A percentile compares a stretch with the other conserved stretches of the same genome.
These are phyloP conservation scores for Ceratobasidium sp. DNA, from an alignment of 1,284 basidiomycete species.

Conservation along the genomic window DNA sequence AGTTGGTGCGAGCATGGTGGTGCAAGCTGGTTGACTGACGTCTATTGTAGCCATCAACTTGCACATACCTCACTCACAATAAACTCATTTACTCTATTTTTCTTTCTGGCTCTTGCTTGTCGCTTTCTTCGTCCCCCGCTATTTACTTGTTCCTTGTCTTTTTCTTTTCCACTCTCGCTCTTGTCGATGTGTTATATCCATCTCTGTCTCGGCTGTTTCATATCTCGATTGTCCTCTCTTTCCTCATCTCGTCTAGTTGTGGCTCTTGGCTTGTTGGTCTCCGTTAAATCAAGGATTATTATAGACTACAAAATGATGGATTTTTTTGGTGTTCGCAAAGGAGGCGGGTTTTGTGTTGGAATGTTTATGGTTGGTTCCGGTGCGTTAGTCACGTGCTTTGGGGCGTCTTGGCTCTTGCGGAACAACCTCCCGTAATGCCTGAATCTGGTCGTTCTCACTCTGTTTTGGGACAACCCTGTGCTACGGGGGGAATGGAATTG, in stretches of 20 bases:
- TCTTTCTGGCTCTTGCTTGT: conserved; percentile 10
- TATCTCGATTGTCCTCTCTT: not conserved
- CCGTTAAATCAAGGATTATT: conserved; percentile 3
- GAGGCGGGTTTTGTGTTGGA: not conserved
- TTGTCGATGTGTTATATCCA: conserved; percentile 9
- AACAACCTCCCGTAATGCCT: too few relatives aligned
- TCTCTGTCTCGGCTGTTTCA: not conserved
- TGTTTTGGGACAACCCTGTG: not conserved
- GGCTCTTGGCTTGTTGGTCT: not conserved
- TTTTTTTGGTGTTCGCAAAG: not conserved
- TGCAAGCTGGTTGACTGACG: conserved; percentile 43
- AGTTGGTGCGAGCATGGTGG: conserved; percentile 48
- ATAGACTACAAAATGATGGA: conserved; percentile 15
- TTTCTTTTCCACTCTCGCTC: not conserved
- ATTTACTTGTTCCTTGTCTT: conserved; percentile 28
- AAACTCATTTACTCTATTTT: conserved; percentile 30
- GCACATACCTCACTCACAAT: conserved; percentile 67
- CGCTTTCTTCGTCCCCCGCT: not conserved
- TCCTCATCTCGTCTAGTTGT: not conserved
- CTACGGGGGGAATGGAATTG: not conserved
- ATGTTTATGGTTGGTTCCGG: not conserved
- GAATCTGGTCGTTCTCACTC: not conserved
- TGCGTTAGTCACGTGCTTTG: not conserved
- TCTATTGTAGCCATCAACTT: conserved; percentile 66
- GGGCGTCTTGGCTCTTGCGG: not conserved